phyloP scores from a whole-genome alignment of 2,329 filamentous ascomycete genomes.

The Diaporthe sp. region DNA sequence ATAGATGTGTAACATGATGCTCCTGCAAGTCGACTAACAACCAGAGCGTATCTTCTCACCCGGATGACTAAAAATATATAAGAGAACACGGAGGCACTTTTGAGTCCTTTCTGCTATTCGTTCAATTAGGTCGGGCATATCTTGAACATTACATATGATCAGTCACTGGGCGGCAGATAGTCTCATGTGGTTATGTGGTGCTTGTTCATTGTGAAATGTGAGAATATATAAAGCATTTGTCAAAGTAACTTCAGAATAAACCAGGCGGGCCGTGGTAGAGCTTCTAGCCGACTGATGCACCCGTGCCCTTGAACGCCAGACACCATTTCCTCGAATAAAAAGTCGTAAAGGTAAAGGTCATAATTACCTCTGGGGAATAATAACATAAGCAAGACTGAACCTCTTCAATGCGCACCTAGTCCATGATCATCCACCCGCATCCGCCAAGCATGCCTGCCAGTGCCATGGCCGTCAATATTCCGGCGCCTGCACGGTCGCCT shows the following conservation, averaged over 20 bases:
- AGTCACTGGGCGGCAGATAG: background rate
- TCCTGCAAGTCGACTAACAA: background rate
- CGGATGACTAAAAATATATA: background rate
- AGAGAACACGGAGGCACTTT: no score
- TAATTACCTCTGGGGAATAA: slow-evolving; percentile 33
- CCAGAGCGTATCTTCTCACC: no score
- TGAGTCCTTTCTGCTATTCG: background rate
- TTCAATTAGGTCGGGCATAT: background rate
- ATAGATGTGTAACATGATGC: no score
- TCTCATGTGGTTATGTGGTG: background rate
- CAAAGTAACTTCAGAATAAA: background rate
- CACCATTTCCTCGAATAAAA: slow-evolving; percentile 5
- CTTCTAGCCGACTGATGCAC: background rate
- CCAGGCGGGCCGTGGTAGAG: no score
- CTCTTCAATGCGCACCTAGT: slow-evolving; percentile 36
- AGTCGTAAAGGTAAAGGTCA: slow-evolving; percentile 34
- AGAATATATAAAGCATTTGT: background rate
- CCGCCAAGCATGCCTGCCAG: slow-evolving; percentile 57
- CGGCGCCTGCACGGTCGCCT: slow-evolving; percentile 63
- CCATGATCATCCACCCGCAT: slow-evolving; percentile 66
- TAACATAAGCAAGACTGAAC: background rate
- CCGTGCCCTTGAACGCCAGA: slow-evolving; percentile 21
- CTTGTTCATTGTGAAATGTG: background rate
- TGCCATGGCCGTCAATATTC: slow-evolving; percentile 62
- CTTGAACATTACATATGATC: background rate